phyloP scores from a whole-genome alignment of 2,329 filamentous ascomycete species.

The Ascochyta lentis region DNA sequence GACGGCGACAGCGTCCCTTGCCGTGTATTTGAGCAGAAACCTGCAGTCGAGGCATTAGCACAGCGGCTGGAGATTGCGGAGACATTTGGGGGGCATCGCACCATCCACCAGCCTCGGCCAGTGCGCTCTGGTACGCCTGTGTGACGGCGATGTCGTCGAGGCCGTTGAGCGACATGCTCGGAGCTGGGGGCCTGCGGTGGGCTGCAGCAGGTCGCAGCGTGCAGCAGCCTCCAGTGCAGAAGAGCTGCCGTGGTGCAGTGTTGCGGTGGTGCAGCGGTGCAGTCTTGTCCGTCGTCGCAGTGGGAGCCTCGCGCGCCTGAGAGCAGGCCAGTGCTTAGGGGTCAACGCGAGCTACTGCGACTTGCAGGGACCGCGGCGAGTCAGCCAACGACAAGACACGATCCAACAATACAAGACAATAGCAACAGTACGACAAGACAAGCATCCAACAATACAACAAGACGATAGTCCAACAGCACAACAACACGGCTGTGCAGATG shows the following conservation, averaged over 20 bases:
- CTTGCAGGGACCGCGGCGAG: constrained; percentile 8
- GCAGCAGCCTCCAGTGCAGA: constrained; percentile 11
- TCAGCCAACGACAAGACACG: constrained; percentile 11
- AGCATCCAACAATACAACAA: not conserved
- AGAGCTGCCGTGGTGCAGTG: not conserved
- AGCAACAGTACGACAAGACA: no score
- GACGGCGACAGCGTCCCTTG: constrained; percentile 85
- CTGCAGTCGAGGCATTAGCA: constrained; percentile 57
- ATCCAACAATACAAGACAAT: no score
- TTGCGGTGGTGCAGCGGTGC: no score
- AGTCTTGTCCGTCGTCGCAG: constrained; percentile 1
- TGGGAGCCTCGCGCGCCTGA: not conserved
- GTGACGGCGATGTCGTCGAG: constrained; percentile 81
- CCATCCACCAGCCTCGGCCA: constrained; percentile 91
- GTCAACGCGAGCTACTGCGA: constrained; percentile 4
- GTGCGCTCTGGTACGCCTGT: constrained; percentile 82
- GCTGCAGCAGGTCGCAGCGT: constrained; percentile 14
- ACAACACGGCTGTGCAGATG: not conserved
- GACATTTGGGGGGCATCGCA: constrained; percentile 58
- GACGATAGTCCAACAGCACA: not conserved
- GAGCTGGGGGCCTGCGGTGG: constrained; percentile 10
- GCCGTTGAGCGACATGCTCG: constrained; percentile 90
- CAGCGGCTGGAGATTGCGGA: constrained; percentile 18
- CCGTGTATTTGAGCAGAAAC: constrained; percentile 92
- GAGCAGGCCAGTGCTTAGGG: constrained; percentile 4